Conservation (phyloP, 306 rosid species). For the Alnus glutinosa region DNA sequence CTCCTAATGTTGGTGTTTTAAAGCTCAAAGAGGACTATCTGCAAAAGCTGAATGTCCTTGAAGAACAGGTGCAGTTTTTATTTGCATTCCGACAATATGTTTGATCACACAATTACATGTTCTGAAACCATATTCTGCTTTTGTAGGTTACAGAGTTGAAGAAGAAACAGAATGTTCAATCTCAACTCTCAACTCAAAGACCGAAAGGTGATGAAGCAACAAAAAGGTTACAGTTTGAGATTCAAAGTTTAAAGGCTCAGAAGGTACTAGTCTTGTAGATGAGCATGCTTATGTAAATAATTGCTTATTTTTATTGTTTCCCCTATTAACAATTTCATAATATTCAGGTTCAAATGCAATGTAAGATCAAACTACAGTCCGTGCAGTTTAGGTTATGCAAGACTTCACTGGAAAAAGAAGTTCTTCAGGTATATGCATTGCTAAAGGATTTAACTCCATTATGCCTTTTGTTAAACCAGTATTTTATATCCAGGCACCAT, state of each 20-base stretch:
- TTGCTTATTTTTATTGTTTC: not conserved
- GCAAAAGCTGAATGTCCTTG: constrained; percentile 74
- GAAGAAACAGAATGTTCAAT: constrained; percentile 67
- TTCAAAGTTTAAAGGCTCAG: constrained; percentile 80
- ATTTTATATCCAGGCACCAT: constrained; percentile 4
- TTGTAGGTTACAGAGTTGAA: constrained; percentile 72
- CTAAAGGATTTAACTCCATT: constrained; percentile 7
- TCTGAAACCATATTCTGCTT: constrained; percentile 10
- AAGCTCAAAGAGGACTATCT: constrained; percentile 83
- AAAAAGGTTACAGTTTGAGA: constrained; percentile 60
- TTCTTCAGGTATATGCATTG: constrained; percentile 65
- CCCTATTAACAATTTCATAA: constrained; percentile 8
- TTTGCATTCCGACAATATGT: constrained; percentile 7
- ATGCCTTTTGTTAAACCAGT: not conserved
- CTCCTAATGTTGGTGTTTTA: constrained; percentile 46
- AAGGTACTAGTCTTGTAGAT: constrained; percentile 51
- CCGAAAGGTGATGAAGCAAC: constrained; percentile 61
- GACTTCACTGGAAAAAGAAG: constrained; percentile 76
- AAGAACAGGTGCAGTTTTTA: constrained; percentile 64
- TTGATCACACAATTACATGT: not conserved
- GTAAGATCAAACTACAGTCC: constrained; percentile 79
- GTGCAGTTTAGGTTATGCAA: constrained; percentile 69
- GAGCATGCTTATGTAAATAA: not conserved
- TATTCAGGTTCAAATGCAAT: constrained; percentile 84
- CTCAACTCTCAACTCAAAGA: constrained; percentile 75